Percentiles rank a stretch among this genome's conserved stretches.
Conservation (phyloP, 352 stramenopile species). For the Pythium aphanidermatum region DNA sequence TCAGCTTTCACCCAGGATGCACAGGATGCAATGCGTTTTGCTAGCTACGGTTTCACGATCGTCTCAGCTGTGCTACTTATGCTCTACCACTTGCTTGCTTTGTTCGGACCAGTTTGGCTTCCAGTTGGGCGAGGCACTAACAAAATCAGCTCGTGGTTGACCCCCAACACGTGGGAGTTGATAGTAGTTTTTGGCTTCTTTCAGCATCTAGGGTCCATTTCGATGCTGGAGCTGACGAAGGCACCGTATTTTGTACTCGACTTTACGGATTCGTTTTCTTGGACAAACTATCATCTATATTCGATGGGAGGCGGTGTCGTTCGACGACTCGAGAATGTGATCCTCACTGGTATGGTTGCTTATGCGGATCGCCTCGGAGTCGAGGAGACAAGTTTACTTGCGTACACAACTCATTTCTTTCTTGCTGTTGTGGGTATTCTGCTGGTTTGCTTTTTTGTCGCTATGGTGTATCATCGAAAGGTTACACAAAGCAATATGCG, state of each 20-base stretch:
- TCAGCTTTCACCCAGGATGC: constrained; percentile 32
- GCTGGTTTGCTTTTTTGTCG: constrained; percentile 30
- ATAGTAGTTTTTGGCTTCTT: constrained; percentile 53
- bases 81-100: constrained; percentile 50
- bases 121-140: constrained; percentile 15
- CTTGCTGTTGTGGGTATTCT: constrained; percentile 32
- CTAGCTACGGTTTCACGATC: constrained; percentile 42
- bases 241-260: constrained; percentile 68
- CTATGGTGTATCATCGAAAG: background rate
- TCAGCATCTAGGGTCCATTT: constrained; percentile 66
- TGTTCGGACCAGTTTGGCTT: constrained; percentile 38
- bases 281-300: constrained; percentile 40
- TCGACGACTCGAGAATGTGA: constrained; percentile 18
- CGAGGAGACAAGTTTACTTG: constrained; percentile 38
- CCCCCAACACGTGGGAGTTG: constrained; percentile 67
- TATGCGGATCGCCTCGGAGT: constrained; percentile 65
- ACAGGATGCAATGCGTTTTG: constrained; percentile 45
- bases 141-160: constrained; percentile 28
- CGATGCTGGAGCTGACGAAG: constrained; percentile 66
- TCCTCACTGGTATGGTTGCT: constrained; percentile 63
- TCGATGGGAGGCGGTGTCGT: constrained; percentile 6
- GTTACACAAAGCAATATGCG: constrained; percentile 9
- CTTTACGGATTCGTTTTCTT: constrained; percentile 75
- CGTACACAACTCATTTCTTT: constrained; percentile 38
- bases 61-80: constrained; percentile 39